Base-by-base conservation (phyloP, 2,329 filamentous ascomycete genomes). In the Fusarium sp. region DNA sequence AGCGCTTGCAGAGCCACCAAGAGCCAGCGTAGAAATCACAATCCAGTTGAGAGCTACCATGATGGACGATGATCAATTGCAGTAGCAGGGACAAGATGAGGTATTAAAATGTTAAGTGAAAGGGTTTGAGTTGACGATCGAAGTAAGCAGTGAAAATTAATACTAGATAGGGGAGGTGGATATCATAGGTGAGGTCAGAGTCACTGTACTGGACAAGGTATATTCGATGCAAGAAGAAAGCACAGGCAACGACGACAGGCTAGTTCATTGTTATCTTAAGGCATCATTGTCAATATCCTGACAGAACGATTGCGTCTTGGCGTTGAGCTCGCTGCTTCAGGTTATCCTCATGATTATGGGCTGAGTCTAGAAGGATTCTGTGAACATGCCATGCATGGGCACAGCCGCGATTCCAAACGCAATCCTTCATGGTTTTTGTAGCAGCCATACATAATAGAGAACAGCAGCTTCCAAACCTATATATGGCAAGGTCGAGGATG, bases 21-120 rank as follows among this genome's bases (percentile, higher is more conserved):
- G 55, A 40, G 69, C 59, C 16, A 74, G 48, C n/a, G 66, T 53
- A 43, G 50, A 43, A 40, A 74, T 41, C 40, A 55, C 59, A 32
- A 72, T 20, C n/a, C 37, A 59, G 20, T 57, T 63, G n/a, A 72
- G 32, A 14, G 55, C 49, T 32, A 73, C 63, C 72, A 75, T 75
- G 60, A 13, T 64, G 32, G 34, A 11, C 18, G 42, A 53, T 56
- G 6, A 18, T 21, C 21, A 21, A 30, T n/a, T 20, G 27, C 8
- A 20, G 46, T 16, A 43, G 37, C 10, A 43, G 50, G 41, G 37
- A 20, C 16, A 12, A 43, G 5, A 30, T 20, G 42, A 21, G 18
- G 11, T 37, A 37, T 56, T 32, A 23, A 51, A 49, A 25, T n/a
- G 27, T 55, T 9, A 21, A 45, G 20, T 25, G 20, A 32, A 40